Evolutionary conservation across 257 asterid genomes (phyloP).

Genomic region (Capsicum pubescens): DNA sequence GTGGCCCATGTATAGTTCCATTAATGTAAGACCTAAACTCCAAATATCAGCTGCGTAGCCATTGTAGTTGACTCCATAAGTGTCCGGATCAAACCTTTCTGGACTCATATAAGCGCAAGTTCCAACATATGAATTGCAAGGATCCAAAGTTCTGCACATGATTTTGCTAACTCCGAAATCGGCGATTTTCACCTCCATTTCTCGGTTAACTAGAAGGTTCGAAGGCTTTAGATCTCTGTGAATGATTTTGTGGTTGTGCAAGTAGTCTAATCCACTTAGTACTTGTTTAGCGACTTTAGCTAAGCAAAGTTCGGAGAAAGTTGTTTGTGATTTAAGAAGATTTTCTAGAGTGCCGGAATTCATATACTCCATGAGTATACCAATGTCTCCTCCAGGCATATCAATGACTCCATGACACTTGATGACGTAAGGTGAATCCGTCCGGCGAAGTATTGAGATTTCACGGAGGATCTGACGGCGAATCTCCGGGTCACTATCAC

Average conservation of each 20-base stretch:
- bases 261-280: conserved; percentile 61
- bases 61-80: conserved; percentile 72
- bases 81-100: conserved; percentile 87
- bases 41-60: conserved; percentile 89
- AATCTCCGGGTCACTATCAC: conserved; percentile 70
- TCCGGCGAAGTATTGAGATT: conserved; percentile 76
- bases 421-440: conserved; percentile 78
- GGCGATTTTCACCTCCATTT: conserved; percentile 74
- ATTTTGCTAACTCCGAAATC: conserved; percentile 93
- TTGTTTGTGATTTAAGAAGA: conserved; percentile 47
- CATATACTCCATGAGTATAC: conserved; percentile 84
- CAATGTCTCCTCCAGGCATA: conserved; percentile 75
- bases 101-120: conserved; percentile 99
- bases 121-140: conserved; percentile 90
- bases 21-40: conserved; percentile 81
- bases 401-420: conserved; percentile 79
- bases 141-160: conserved; percentile 71
- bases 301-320: conserved; percentile 53
- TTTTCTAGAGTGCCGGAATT: conserved; percentile 77
- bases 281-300: conserved; percentile 69
- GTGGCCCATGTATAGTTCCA: conserved; percentile 81
- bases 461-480: conserved; percentile 91
- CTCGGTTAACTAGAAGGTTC: conserved; percentile 58
- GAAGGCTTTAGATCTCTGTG: conserved; percentile 89
- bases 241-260: conserved; percentile 75